Evolutionary conservation across 1,139 yeast genomes (phyloP), one percentile per base, ranked within the genome.

Genomic region (Yueomyces sp.): DNA sequence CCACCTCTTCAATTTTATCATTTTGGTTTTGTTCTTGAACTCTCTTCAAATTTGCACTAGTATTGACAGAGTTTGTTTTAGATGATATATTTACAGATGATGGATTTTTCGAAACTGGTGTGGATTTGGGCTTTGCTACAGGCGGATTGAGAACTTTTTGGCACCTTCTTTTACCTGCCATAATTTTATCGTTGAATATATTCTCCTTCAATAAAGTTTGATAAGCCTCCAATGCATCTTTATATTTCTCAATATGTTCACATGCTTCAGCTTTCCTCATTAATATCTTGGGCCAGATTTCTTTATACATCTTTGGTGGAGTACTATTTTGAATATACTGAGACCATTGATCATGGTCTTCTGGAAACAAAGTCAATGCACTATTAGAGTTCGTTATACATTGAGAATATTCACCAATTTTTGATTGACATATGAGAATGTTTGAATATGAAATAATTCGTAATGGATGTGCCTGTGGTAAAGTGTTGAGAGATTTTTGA

Each of bases 131-230:
- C 5, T 54, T 33, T 3, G 55, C 31, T 9, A 39, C 48, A 4
- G 62, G 50, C 1, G 86, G 86, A 44, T 77, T 70, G 27, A 86
- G 63, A 1, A 79, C 75, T 31, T 73, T 73, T 47, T 73, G 75
- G 46, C 95, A 84, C 46, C 98, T 71, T 54, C 93, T 72, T 56
- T 78, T 85, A 4, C 93, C 95, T 44, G 85, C 96, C 71, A 89
- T 67, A 0, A 78, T 68, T 39, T 73, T 68, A 48, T 78, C 76
- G 36, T 78, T 76, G 2, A 78, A 73, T 30, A 73, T 74, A 0
- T 95, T 95, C 44, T 76, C 74, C 45, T 75, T 72, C 34, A 91
- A 71, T 43, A 89, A 67, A 38, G 66, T 60, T 48, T 70, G 72
- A 68, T 87, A 89, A 6, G 73, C 62, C 0, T 64, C 67, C 36